These are phyloP conservation scores for Spencermartinsiella europaea DNA, from an alignment of 805 yeast genomes.

Conservation along the genomic window DNA sequence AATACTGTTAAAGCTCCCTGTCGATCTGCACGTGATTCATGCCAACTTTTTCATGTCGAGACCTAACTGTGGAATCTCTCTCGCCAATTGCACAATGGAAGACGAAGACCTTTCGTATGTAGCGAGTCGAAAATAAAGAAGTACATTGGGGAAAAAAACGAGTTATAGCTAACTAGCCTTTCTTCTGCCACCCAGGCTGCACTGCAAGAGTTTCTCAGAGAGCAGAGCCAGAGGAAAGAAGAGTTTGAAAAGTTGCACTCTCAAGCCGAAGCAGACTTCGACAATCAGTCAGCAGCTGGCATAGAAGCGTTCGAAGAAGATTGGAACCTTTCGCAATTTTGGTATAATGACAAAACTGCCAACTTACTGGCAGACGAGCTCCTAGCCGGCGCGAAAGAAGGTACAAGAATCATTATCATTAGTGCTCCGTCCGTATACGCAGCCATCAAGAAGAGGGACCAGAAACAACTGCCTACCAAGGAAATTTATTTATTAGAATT, in stretches of 20 bases:
- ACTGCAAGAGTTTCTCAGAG: slow-evolving; percentile 57
- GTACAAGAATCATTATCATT: slow-evolving; percentile 67
- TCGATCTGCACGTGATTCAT: too few relatives aligned
- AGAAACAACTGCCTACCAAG: slow-evolving; percentile 42
- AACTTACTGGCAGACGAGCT: slow-evolving; percentile 61
- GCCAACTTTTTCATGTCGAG: too few relatives aligned
- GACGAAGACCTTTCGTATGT: neutral
- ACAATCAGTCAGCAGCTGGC: slow-evolving; percentile 35
- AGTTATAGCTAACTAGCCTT: slow-evolving; percentile 28
- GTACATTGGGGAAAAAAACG: neutral
- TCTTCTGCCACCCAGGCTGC: slow-evolving; percentile 50
- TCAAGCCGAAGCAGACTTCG: slow-evolving; percentile 54
- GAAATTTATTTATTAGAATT: slow-evolving; percentile 75
- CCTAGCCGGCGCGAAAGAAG: slow-evolving; percentile 67
- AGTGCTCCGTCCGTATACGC: slow-evolving; percentile 94
- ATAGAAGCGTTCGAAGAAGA: slow-evolving; percentile 82
- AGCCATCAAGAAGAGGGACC: slow-evolving; percentile 56
- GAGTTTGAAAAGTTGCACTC: slow-evolving; percentile 50
- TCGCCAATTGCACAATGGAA: neutral
- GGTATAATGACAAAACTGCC: slow-evolving; percentile 76
- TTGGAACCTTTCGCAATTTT: slow-evolving; percentile 92
- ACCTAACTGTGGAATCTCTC: too few relatives aligned
- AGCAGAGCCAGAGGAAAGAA: slow-evolving; percentile 53
- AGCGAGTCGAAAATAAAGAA: neutral
- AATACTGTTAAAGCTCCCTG: too few relatives aligned